Evolutionary conservation across 1,139 yeast genomes (phyloP).

Genomic region (Zygotorulaspora mrakii): DNA sequence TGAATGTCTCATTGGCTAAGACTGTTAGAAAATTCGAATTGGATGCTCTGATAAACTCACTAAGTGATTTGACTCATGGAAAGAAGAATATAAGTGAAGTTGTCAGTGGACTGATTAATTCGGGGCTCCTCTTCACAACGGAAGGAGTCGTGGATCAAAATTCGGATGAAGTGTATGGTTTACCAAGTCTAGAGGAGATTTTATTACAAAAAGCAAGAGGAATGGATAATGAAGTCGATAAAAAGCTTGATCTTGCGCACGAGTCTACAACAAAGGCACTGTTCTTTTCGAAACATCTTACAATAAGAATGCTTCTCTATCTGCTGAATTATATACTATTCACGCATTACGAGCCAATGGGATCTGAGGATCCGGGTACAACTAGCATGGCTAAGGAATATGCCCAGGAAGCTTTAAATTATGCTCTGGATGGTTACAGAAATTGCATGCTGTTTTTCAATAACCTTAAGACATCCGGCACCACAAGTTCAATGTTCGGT

Average conservation of each 20-base stretch:
- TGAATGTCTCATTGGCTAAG: conserved; percentile 36
- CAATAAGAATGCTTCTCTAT: conserved; percentile 46
- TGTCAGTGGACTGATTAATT: conserved; percentile 28
- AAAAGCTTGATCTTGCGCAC: conserved; percentile 34
- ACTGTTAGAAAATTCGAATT: conserved; percentile 41
- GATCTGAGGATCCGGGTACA: conserved; percentile 37
- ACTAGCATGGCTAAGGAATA: conserved; percentile 37
- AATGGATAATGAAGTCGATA: conserved; percentile 23
- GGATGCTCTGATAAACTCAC: conserved; percentile 36
- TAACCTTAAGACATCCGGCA: conserved; percentile 23
- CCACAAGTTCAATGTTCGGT: conserved; percentile 38
- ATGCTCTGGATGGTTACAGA: conserved; percentile 42
- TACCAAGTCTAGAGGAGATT: conserved; percentile 39
- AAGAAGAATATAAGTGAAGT: conserved; percentile 31
- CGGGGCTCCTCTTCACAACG: conserved; percentile 32
- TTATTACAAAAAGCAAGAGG: conserved; percentile 27
- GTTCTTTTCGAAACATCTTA: conserved; percentile 40
- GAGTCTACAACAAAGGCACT: conserved; percentile 39
- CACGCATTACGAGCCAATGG: conserved; percentile 44
- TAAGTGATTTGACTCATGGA: conserved; percentile 36
- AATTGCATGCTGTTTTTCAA: conserved; percentile 40
- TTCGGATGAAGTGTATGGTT: conserved; percentile 34
- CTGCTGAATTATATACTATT: conserved; percentile 47
- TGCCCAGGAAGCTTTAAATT: conserved; percentile 41
- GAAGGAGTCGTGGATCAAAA: conserved; percentile 34